These are phyloP conservation scores for Cryptococcus hybrid DNA, from an alignment of 1,284 basidiomycete species.

Conservation along the genomic window DNA sequence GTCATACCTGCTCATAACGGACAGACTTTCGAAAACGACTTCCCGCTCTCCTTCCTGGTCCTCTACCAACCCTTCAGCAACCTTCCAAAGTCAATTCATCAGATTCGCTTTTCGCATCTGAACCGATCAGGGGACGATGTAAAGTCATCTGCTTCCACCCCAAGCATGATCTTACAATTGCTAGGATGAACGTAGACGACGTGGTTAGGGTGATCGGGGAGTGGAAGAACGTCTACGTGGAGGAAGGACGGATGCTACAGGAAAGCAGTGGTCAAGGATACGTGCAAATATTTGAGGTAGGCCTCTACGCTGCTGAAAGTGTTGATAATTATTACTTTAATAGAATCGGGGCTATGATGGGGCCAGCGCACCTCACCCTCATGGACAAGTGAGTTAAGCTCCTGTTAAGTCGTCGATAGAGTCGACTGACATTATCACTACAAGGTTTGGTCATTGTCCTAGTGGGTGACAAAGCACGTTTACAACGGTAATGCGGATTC, in stretches of 20 bases:
- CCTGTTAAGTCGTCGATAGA: neutral
- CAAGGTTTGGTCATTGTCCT: constrained; percentile 80
- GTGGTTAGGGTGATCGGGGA: constrained; percentile 71
- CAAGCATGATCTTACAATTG: constrained; percentile 84
- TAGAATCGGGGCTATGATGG: no score
- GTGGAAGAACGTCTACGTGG: constrained; percentile 70
- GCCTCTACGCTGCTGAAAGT: constrained; percentile 10
- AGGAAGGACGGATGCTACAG: constrained; percentile 54
- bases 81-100: no score
- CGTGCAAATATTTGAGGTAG: constrained; percentile 85
- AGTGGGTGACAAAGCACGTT: constrained; percentile 24
- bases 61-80: constrained; percentile 47
- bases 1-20: neutral
- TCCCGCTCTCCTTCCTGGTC: constrained; percentile 66
- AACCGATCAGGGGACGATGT: constrained; percentile 78
- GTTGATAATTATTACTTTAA: neutral
- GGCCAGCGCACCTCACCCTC: no score
- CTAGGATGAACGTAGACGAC: constrained; percentile 63
- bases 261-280: constrained; percentile 59
- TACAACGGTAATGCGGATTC: neutral
- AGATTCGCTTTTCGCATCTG: constrained; percentile 61
- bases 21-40: constrained; percentile 75
- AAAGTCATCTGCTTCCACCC: constrained; percentile 91
- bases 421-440: no score
- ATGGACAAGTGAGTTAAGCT: constrained; percentile 3